Evolutionary conservation across 2,329 filamentous ascomycete species (phyloP), one percentile per base, ranked within the genome.

Genomic region (Diaporthe aspalathi): DNA sequence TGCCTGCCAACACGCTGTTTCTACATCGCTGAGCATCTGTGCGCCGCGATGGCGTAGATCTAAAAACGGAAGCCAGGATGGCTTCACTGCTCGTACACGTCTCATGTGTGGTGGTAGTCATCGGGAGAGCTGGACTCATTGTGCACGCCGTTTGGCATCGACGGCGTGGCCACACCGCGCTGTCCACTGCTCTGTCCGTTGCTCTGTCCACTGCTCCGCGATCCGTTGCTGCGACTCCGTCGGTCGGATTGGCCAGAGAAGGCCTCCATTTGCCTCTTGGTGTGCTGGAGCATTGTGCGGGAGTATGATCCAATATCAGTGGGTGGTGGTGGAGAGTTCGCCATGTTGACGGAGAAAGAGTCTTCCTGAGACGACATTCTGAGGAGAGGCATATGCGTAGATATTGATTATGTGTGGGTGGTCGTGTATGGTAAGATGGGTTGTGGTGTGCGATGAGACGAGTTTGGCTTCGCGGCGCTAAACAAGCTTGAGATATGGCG

Each of bases 191-290:
- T 50, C 14, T 45, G 60, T n/a, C n/a, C n/a, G n/a, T n/a, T n/a
- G 14, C 24, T 74, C 43, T 38, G 72, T 53, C 54, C 66, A 29
- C 24, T 70, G 54, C 29, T 50, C 14, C 60, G 60, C n/a, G 60
- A 65, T 20, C n/a, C 29, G 43, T 38, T 65, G 29, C 29, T 70
- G 14, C 66, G 50, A 0, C 71, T 73, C 8, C 81, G 79, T 54
- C 81, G 79, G 40, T 80, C 78, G 1, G 86, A 83, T 14, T 84
- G 83, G 5, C 84, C 83, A 16, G 84, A 82, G n/a, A 84, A 84
- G 9, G 83, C 83, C 73, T 91, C 88, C 88, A 92, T 90, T 78
- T 91, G 90, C 70, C 85, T 83, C 83, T 89, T 90, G 73, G 90
- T 92, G 81, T 92, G 89, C 68, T 87, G 84, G 77, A 89, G 88